phyloP scores from a whole-genome alignment of 257 asterid genomes.

The Fraxinus pennsylvanica region DNA sequence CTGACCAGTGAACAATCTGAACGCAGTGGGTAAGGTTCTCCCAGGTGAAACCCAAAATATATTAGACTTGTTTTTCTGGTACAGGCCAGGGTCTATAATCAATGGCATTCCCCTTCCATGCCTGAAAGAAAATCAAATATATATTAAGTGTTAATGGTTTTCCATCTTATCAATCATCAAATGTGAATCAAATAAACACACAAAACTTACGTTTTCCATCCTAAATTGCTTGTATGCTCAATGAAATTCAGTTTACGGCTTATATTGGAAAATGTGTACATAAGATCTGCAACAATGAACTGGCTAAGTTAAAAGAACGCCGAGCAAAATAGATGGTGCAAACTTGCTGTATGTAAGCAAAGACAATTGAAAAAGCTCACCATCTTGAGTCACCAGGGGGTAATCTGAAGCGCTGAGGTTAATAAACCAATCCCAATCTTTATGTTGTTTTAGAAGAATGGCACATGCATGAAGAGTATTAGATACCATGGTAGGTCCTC shows the following conservation, averaged over 20 bases:
- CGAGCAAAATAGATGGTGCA: not conserved
- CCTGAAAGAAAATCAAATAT: slow-evolving; percentile 29
- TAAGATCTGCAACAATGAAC: slow-evolving; percentile 39
- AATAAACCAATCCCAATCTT: slow-evolving; percentile 98
- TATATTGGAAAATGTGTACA: slow-evolving; percentile 36
- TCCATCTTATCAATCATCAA: not conserved
- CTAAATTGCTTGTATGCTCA: slow-evolving; percentile 48
- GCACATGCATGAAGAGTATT: slow-evolving; percentile 97
- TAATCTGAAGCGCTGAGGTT: slow-evolving; percentile 99
- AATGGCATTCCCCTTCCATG: slow-evolving; percentile 51
- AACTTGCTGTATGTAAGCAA: not conserved
- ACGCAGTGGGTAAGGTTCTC: slow-evolving; percentile 45
- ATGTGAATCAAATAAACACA: not conserved
- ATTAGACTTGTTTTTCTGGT: slow-evolving; percentile 41
- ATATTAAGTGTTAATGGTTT: not conserved
- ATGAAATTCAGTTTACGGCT: slow-evolving; percentile 45
- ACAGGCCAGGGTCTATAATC: slow-evolving; percentile 54
- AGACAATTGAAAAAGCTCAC: slow-evolving; percentile 37
- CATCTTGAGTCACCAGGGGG: slow-evolving; percentile 98
- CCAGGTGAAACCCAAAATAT: slow-evolving; percentile 43
- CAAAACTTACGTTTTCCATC: slow-evolving; percentile 51
- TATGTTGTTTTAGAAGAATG: slow-evolving; percentile 66
- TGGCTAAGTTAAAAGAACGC: not conserved
- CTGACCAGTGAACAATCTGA: slow-evolving; percentile 87
- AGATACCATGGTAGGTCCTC: slow-evolving; percentile 96